Conservation (phyloP, 1,139 yeast species). For the Taiozyma sp. region DNA sequence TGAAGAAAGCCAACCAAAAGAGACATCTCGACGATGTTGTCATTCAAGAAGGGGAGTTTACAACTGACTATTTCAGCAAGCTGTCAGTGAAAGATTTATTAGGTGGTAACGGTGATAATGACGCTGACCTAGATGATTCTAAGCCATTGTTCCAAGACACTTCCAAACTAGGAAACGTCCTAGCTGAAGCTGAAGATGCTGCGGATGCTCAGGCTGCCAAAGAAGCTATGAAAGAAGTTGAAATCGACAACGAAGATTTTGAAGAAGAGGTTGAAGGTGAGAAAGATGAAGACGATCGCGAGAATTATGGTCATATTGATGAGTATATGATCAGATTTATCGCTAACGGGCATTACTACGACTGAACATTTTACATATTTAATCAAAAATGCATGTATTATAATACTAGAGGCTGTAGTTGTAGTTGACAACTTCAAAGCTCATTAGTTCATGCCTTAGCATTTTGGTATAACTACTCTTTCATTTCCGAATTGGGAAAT, state of each 20-base stretch:
- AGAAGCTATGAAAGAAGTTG: constrained; percentile 9
- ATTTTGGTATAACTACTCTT: not conserved
- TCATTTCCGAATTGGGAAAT: not conserved
- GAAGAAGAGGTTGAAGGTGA: constrained; percentile 24
- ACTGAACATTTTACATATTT: constrained; percentile 20
- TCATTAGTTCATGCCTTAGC: not conserved
- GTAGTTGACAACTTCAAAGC: not conserved
- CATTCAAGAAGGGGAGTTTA: constrained; percentile 97
- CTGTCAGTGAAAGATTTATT: constrained; percentile 85
- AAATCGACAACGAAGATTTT: constrained; percentile 57
- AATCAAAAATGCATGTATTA: not conserved
- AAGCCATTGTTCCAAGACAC: constrained; percentile 32
- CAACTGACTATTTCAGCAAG: constrained; percentile 91
- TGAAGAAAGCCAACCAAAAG: constrained; percentile 93
- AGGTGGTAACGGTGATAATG: constrained; percentile 51
- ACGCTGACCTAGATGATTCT: constrained; percentile 27
- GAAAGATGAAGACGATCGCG: constrained; percentile 49
- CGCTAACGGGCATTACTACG: constrained; percentile 71
- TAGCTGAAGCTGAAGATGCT: constrained; percentile 94
- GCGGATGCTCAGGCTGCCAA: constrained; percentile 90
- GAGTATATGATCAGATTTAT: constrained; percentile 94
- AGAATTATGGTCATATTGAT: constrained; percentile 84
- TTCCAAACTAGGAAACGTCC: constrained; percentile 53
- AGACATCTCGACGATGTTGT: constrained; percentile 92
- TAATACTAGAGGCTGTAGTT: not conserved